Evolutionary conservation across 441 rosid species (phyloP).

Genomic region (Pelargonium fulgidum): DNA sequence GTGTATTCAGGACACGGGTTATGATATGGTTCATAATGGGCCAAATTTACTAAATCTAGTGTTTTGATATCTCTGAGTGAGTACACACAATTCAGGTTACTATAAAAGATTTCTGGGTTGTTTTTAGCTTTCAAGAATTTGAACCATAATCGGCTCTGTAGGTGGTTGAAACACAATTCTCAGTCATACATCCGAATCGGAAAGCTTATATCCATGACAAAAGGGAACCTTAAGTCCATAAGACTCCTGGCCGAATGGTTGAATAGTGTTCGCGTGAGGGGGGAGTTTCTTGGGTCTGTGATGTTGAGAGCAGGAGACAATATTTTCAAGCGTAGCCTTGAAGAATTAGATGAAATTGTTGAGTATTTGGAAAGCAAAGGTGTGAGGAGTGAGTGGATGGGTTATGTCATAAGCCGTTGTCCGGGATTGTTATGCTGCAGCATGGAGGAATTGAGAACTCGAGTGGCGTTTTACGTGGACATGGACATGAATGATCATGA

Average conservation of each 20-base stretch:
- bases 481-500: conserved; percentile 76
- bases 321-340: conserved; percentile 40
- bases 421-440: conserved; percentile 55
- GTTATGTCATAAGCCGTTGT: conserved; percentile 64
- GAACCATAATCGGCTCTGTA: conserved; percentile 21
- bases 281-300: conserved; percentile 62
- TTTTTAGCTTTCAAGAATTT: neutral
- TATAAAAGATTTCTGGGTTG: no score
- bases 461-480: conserved; percentile 56
- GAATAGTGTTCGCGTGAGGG: conserved; percentile 63
- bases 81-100: no score
- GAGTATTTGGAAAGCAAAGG: conserved; percentile 69
- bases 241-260: conserved; percentile 56
- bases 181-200: conserved; percentile 67
- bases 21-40: no score
- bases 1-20: no score
- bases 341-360: conserved; percentile 58
- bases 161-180: conserved; percentile 89
- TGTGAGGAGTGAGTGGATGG: conserved; percentile 83
- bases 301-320: conserved; percentile 59
- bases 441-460: conserved; percentile 56
- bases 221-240: conserved; percentile 61
- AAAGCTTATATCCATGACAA: conserved; percentile 59
- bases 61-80: no score
- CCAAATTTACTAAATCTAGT: neutral